These are phyloP conservation scores for Orbilia oligospora DNA, from an alignment of 2,329 filamentous ascomycete genomes.

Conservation along the genomic window DNA sequence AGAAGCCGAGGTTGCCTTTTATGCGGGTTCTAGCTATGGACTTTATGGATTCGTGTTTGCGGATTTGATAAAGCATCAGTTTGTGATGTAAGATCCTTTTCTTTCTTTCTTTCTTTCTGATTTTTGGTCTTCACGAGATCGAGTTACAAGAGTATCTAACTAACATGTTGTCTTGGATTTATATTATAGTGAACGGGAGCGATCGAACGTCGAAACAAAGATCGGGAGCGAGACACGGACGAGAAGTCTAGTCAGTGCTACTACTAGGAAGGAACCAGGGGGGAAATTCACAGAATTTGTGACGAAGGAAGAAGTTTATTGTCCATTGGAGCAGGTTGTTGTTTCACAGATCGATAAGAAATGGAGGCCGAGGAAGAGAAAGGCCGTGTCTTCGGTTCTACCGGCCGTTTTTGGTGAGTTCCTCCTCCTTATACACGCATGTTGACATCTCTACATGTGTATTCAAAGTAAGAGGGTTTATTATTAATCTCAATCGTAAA, in stretches of 20 bases:
- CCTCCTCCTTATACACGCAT: not conserved
- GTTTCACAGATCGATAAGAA: conserved; percentile 62
- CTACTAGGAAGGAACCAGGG: conserved; percentile 77
- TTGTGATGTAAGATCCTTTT: conserved; percentile 73
- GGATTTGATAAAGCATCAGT: conserved; percentile 91
- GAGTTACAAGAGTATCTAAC: not conserved
- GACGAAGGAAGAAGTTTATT: conserved; percentile 91
- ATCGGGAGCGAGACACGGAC: conserved; percentile 80
- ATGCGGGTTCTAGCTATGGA: conserved; percentile 87
- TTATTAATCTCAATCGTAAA: conserved; percentile 8
- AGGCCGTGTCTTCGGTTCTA: conserved; percentile 62
- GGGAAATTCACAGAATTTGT: conserved; percentile 83
- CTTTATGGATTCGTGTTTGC: conserved; percentile 96
- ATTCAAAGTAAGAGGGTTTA: no score
- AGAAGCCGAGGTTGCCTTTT: conserved; percentile 83
- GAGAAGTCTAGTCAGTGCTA: conserved; percentile 79
- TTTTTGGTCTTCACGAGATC: not conserved
- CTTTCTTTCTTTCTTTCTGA: not conserved
- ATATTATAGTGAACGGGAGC: conserved; percentile 75
- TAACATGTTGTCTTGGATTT: not conserved
- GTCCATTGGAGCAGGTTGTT: conserved; percentile 73
- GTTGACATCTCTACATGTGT: not conserved
- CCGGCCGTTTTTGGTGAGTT: conserved; percentile 61
- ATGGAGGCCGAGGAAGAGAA: conserved; percentile 63
- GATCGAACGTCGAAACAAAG: conserved; percentile 79